Conservation (phyloP, 1,284 basidiomycete genomes). For the Porogramme epimiltina region DNA sequence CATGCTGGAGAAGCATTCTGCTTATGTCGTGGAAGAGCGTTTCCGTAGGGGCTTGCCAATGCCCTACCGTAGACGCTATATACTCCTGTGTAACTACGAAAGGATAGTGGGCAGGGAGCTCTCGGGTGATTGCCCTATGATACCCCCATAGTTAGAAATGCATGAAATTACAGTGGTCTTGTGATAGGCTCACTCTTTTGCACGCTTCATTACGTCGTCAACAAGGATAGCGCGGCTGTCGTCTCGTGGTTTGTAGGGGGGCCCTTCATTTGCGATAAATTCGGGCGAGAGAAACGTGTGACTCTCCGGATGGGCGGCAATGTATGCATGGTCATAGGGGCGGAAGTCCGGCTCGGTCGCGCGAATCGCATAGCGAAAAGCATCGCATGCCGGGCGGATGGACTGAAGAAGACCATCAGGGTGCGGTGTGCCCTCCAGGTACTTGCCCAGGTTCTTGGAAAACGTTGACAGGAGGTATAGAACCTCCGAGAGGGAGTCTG, state of each 20-base stretch:
- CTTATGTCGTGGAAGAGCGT: slow-evolving; percentile 50
- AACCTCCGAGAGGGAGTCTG: slow-evolving; percentile 58
- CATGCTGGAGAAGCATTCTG: slow-evolving; percentile 38
- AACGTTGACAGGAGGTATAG: slow-evolving; percentile 49
- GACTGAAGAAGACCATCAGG: slow-evolving; percentile 53
- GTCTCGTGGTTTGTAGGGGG: slow-evolving; percentile 9
- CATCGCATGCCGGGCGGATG: slow-evolving; percentile 50
- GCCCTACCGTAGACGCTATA: slow-evolving; percentile 44
- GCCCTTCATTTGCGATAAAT: slow-evolving; percentile 47
- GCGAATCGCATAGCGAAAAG: slow-evolving; percentile 50
- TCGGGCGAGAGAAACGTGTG: slow-evolving; percentile 18
- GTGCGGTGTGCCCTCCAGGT: slow-evolving; percentile 54
- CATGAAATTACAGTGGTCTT: neutral
- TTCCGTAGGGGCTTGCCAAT: slow-evolving; percentile 54
- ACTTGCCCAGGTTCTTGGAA: slow-evolving; percentile 41
- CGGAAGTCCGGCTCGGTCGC: slow-evolving; percentile 52
- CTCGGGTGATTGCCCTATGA: slow-evolving; percentile 62
- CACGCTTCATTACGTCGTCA: slow-evolving; percentile 54
- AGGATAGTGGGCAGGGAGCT: slow-evolving; percentile 66
- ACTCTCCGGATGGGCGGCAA: neutral
- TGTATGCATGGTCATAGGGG: slow-evolving; percentile 29
- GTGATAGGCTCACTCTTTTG: slow-evolving; percentile 46
- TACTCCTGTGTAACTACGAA: slow-evolving; percentile 58
- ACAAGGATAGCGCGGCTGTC: slow-evolving; percentile 44
- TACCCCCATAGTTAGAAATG: neutral